Base-by-base conservation (phyloP, 176 grass and related monocot species). In the Pontederia crassipes region DNA sequence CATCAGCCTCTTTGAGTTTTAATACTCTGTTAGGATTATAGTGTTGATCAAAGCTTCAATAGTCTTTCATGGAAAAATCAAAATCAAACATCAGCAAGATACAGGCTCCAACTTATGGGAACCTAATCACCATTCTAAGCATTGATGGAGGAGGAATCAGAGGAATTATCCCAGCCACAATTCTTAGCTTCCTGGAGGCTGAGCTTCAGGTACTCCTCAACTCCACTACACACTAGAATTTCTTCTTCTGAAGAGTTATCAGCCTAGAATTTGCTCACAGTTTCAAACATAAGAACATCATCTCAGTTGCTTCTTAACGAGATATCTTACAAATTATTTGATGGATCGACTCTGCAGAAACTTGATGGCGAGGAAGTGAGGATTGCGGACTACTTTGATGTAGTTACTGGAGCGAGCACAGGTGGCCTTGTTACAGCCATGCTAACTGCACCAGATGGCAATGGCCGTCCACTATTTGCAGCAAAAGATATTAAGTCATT, bases 61-160 rank as follows among this genome's bases (percentile, higher is more conserved):
- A 40, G 2, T 40, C 6, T 40, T 58, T 58, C 6, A 79, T 86
- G 79, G 77, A 83, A 45, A 78, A 48, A 71, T 18, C 28, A 45
- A 65, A 72, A 57, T 35, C 70, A 20, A 64, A 64, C 46, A 78
- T 82, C 67, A 59, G 58, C 12, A 74, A 58, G 46, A 73, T 75
- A 55, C 85, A 95, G 49, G 82, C 89, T 55, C 85, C 89, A 66
- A 95, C 85, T 70, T 95, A 86, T 83, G 89, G 85, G 2, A 83
- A 83, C 18, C 79, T 95, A 54, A 70, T 89, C 55, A 95, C 89
- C 10, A 78, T 89, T 78, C 79, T 95, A 17, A 85, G 74, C 64
- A 86, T 95, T 11, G 82, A 95, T 67, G 85, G 89, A 68, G 89
- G 89, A 81, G 89, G 89, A 56, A 85, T 89, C 58, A 81, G 82